These are phyloP conservation scores for Sinapis alba DNA, from an alignment of 441 rosid genomes.

Conservation along the genomic window DNA sequence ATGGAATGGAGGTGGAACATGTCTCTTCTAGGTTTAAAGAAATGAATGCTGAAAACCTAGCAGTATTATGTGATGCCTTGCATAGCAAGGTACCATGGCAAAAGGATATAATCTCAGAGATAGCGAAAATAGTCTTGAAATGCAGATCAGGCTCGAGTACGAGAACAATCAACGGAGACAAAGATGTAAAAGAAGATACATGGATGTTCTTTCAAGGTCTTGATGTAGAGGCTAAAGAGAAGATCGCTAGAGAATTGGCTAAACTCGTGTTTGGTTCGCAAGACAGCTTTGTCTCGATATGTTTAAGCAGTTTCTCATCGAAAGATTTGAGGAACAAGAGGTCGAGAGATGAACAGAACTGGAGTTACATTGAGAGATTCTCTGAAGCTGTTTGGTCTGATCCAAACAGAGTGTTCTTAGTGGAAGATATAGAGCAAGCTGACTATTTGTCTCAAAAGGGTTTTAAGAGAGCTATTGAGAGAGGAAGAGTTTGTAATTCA, in stretches of 20 bases:
- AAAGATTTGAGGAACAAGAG: conserved; percentile 57
- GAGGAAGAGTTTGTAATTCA: conserved; percentile 47
- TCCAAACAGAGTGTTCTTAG: conserved; percentile 62
- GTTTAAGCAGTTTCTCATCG: conserved; percentile 61
- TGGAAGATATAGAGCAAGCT: conserved; percentile 66
- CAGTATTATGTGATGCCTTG: conserved; percentile 51
- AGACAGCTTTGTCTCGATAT: conserved; percentile 46
- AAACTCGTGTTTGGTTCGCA: conserved; percentile 55
- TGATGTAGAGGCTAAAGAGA: conserved; percentile 58
- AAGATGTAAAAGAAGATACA: conserved; percentile 51
- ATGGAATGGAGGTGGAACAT: conserved; percentile 61
- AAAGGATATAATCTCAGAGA: conserved; percentile 48
- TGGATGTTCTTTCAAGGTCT: conserved; percentile 72
- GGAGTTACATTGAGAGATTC: conserved; percentile 56
- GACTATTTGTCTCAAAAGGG: conserved; percentile 58
- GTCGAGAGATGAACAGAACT: conserved; percentile 51
- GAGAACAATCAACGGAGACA: conserved; percentile 43
- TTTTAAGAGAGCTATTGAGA: conserved; percentile 75
- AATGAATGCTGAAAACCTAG: conserved; percentile 48
- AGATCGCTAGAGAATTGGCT: conserved; percentile 59
- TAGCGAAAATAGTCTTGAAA: conserved; percentile 51
- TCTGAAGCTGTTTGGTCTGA: conserved; percentile 50
- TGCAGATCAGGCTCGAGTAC: conserved; percentile 58
- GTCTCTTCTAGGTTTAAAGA: conserved; percentile 52
- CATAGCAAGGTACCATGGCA: conserved; percentile 62